phyloP scores from a whole-genome alignment of 2,329 filamentous ascomycete species.

The Aspergillus novoparasiticus region DNA sequence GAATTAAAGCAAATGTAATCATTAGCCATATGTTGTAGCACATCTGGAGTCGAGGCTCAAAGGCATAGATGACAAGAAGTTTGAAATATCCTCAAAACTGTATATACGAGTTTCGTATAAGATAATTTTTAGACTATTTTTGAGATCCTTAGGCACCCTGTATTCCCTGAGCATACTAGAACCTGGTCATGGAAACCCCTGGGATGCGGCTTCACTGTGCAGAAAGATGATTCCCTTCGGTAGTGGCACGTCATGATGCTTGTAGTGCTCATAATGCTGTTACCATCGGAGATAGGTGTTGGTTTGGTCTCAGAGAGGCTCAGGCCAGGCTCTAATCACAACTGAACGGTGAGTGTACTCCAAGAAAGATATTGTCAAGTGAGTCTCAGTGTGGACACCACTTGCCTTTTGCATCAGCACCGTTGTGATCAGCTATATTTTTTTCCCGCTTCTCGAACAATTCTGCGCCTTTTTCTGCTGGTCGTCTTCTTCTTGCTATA shows the following conservation, averaged over 20 bases:
- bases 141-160: background rate
- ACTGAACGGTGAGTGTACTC: background rate
- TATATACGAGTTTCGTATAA: background rate
- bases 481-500: background rate
- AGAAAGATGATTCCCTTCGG: background rate
- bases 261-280: background rate
- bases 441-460: no score
- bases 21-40: background rate
- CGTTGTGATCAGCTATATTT: no score
- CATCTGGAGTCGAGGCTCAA: background rate
- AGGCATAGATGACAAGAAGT: background rate
- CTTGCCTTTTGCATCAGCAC: no score
- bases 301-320: background rate
- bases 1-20: background rate
- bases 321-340: background rate
- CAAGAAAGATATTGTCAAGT: background rate
- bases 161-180: background rate
- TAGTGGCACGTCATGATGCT: background rate
- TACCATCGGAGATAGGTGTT: background rate
- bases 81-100: background rate
- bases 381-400: background rate
- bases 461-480: no score
- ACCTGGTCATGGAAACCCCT: background rate
- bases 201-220: background rate
- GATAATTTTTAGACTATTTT: background rate